Evolutionary conservation across 139 green algal species (phyloP), one percentile per base, ranked within the genome.

Genomic region (Chlamydomonas urium): DNA sequence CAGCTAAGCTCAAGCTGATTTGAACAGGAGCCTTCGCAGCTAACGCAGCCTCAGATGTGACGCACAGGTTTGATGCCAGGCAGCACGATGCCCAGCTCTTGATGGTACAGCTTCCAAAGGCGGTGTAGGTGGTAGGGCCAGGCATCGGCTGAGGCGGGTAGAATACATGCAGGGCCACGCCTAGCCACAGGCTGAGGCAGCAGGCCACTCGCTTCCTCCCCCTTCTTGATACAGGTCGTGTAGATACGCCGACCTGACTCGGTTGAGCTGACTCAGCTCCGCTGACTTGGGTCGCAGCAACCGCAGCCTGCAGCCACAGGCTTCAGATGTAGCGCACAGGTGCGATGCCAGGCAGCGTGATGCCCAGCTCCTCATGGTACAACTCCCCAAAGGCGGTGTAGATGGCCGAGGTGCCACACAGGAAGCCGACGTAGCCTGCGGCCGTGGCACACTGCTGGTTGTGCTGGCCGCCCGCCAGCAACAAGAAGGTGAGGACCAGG

Each of bases 111-210:
- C 48, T 83, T 74, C 23, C 82, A 38, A 89, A 81, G 21, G 79
- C 87, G 4, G 81, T 73, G 74, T 90, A 92, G 70, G 87, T 85
- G 33, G 87, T n/a, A n/a, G n/a, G n/a, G n/a, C n/a, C n/a, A n/a
- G n/a, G n/a, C n/a, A n/a, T n/a, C n/a, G n/a, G n/a, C n/a, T n/a
- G n/a, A n/a, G n/a, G n/a, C n/a, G n/a, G n/a, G n/a, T n/a, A n/a
- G n/a, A n/a, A n/a, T n/a, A n/a, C n/a, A n/a, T n/a, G n/a, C n/a
- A n/a, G n/a, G n/a, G n/a, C n/a, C n/a, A n/a, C n/a, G n/a, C n/a
- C n/a, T n/a, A n/a, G n/a, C n/a, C n/a, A n/a, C n/a, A n/a, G n/a
- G n/a, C n/a, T n/a, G n/a, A n/a, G n/a, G n/a, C n/a, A n/a, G n/a
- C n/a, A n/a, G n/a, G n/a, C n/a, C n/a, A n/a, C n/a, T n/a, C n/a